These are phyloP conservation scores for Populus trichocarpa DNA, from an alignment of 441 rosid genomes.

Conservation along the genomic window DNA sequence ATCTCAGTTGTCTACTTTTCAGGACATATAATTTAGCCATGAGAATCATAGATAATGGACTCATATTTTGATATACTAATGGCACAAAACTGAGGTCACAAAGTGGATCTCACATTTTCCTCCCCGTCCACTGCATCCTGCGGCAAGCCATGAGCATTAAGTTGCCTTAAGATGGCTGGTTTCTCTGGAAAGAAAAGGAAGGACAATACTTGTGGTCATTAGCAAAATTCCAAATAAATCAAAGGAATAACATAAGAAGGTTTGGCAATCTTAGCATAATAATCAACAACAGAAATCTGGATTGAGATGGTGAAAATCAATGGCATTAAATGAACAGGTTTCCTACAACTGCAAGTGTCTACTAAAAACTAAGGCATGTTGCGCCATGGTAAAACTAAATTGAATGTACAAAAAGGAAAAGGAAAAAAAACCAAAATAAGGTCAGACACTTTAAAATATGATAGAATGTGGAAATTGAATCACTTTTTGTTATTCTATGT, in stretches of 20 bases:
- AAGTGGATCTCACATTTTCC: conserved; percentile 54
- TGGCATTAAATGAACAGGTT: neutral
- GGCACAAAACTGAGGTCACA: conserved; percentile 1
- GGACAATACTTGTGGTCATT: neutral
- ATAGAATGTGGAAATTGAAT: neutral
- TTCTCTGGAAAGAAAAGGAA: conserved; percentile 33
- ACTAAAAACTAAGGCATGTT: neutral
- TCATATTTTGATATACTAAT: neutral
- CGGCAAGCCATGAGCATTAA: conserved; percentile 23
- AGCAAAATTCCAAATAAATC: neutral
- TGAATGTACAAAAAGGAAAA: neutral
- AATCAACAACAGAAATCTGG: neutral
- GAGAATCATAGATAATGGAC: neutral
- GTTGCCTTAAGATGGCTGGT: conserved; percentile 36
- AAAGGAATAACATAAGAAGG: neutral
- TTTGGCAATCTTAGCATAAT: neutral
- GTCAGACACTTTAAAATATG: neutral
- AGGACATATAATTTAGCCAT: neutral
- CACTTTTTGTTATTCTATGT: too few relatives aligned
- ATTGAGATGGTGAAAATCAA: neutral
- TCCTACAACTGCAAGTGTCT: neutral
- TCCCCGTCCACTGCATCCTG: conserved; percentile 35
- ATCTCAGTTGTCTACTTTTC: neutral
- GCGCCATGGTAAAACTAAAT: neutral
- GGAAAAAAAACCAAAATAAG: neutral